phyloP scores from a whole-genome alignment of 78 protist species.

The Dictyostelium capitatum region DNA sequence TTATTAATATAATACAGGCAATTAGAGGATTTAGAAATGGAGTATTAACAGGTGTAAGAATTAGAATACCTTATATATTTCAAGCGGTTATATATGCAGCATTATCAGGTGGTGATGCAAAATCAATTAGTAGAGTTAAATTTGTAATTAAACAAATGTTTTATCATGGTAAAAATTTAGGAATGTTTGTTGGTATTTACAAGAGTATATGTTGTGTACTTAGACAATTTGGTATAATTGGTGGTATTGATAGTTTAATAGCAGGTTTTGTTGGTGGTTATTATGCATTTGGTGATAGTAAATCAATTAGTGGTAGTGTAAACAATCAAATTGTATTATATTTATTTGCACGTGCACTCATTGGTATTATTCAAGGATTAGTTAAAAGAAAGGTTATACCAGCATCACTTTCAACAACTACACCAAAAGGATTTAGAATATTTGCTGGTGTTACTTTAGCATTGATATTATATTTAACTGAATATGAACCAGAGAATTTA shows the following conservation, averaged over 20 bases:
- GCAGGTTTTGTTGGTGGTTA: slow-evolving; percentile 89
- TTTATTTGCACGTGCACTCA: slow-evolving; percentile 73
- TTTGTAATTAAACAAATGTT: slow-evolving; percentile 84
- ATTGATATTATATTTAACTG: slow-evolving; percentile 86
- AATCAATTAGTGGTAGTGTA: slow-evolving; percentile 74
- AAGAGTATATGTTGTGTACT: slow-evolving; percentile 74
- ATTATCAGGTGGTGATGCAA: slow-evolving; percentile 46
- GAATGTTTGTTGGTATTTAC: slow-evolving; percentile 80
- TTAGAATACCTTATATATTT: slow-evolving; percentile 83
- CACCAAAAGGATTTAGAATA: slow-evolving; percentile 82
- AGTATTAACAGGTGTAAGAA: slow-evolving; percentile 81
- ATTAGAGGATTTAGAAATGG: slow-evolving; percentile 86
- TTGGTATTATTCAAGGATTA: slow-evolving; percentile 58
- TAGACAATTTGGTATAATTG: slow-evolving; percentile 65
- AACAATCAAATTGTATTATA: slow-evolving; percentile 84
- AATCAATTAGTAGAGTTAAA: slow-evolving; percentile 46
- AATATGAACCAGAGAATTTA: slow-evolving; percentile 82
- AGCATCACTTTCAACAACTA: slow-evolving; percentile 38
- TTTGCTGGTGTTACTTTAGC: slow-evolving; percentile 85
- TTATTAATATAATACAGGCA: neutral
- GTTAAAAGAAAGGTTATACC: slow-evolving; percentile 68
- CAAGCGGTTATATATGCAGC: slow-evolving; percentile 85
- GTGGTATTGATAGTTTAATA: slow-evolving; percentile 78
- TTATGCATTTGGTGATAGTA: slow-evolving; percentile 79
- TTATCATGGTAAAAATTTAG: slow-evolving; percentile 83